phyloP scores from a whole-genome alignment of 306 rosid species.

The Purshia tridentata region DNA sequence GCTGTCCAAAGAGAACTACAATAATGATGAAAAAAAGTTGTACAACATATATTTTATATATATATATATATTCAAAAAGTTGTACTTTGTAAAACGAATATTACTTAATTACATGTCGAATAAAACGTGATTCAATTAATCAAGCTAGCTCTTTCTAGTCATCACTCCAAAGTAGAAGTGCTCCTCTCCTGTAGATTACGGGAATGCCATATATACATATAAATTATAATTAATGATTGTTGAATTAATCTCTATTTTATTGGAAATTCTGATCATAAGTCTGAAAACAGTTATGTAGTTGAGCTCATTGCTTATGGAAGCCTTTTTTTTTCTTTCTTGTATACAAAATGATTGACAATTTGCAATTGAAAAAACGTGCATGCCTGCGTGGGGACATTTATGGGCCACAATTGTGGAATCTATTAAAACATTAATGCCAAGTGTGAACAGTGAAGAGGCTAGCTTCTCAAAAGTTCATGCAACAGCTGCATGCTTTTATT shows the following conservation, averaged over 20 bases:
- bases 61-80: neutral
- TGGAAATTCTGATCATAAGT: no score
- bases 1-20: neutral
- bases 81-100: conserved; percentile 13
- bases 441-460: neutral
- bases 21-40: neutral
- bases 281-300: neutral
- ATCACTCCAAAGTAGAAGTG: conserved; percentile 16
- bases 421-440: neutral
- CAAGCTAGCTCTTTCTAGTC: conserved; percentile 8
- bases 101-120: neutral
- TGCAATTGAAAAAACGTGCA: neutral
- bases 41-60: no score
- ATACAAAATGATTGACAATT: conserved; percentile 14
- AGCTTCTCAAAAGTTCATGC: conserved; percentile 1
- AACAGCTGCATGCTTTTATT: neutral
- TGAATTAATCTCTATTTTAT: no score
- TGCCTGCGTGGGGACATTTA: neutral
- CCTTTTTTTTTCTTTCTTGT: neutral
- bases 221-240: no score
- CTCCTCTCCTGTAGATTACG: no score
- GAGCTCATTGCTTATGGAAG: conserved; percentile 2
- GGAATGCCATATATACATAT: no score
- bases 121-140: conserved; percentile 41
- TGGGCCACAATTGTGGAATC: neutral